Evolutionary conservation across 306 rosid genomes (phyloP), one percentile per base, ranked within the genome.

Genomic region (Pyrus betulifolia): DNA sequence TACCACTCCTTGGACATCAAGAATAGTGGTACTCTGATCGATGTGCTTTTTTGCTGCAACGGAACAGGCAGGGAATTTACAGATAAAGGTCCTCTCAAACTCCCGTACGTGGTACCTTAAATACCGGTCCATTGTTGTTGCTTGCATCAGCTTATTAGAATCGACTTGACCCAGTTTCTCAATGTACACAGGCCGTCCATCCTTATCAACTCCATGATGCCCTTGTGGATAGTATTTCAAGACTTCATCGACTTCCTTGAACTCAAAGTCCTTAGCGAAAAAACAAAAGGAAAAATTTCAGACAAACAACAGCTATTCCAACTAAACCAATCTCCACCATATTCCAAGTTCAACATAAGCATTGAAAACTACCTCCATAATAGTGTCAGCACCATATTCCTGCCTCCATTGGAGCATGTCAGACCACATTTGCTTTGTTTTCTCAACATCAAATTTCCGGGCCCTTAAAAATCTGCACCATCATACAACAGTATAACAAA

Each of bases 1-100:
- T 84, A 95, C 99, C 97, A 95, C 93, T 82, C 99, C 99, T 81
- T 92, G 97, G 33, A 95, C 99, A 81, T 95, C 99, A 86, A 95
- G 84, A 85, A 95, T 91, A 52, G 97, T 87, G 40, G 97, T 95
- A 85, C 99, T 92, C 83, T 92, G 97, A 75, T 95, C 97, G 81
- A 90, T 85, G 87, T 90, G 97, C 81, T 83, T 95, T 86, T 88
- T 90, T 54, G 97, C 96, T 10, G 92, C 89, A 40, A 95, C 80
- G 13, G 97, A 89, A 81, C 99, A 95, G n/a, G 97, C 93, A 18
- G 97, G 97, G 57, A 95, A 82, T 85, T 95, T 95, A 76, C 85
- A 83, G 59, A 31, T 78, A 17, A 91, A 88, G 25, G 97, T 92
- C 78, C 92, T 91, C 88, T 95, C 99, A 49, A 90, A 95, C 84